phyloP scores from a whole-genome alignment of 2,329 filamentous ascomycete species.

The Trichoderma endophyticum region DNA sequence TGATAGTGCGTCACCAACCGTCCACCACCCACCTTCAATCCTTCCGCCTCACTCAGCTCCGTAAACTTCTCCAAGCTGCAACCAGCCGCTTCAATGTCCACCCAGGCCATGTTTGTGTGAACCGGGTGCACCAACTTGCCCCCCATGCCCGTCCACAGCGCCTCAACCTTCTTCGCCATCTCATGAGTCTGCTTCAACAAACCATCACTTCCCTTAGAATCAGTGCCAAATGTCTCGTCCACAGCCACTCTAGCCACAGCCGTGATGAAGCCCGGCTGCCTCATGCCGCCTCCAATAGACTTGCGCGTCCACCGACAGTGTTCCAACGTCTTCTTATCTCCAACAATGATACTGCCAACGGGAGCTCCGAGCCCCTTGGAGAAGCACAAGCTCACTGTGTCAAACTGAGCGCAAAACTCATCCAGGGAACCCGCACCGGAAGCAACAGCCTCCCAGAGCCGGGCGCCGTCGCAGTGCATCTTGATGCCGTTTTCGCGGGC shows the following conservation, averaged over 20 bases:
- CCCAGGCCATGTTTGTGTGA: slow-evolving; percentile 91
- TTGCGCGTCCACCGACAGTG: slow-evolving; percentile 55
- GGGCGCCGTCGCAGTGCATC: slow-evolving; percentile 75
- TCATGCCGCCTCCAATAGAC: slow-evolving; percentile 69
- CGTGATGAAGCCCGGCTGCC: slow-evolving; percentile 70
- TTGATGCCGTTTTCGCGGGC: slow-evolving; percentile 61
- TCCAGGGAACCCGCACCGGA: slow-evolving; percentile 64
- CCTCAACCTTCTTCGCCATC: slow-evolving; percentile 62
- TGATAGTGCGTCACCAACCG: slow-evolving; percentile 54
- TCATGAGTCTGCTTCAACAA: slow-evolving; percentile 58
- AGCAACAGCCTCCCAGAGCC: slow-evolving; percentile 77
- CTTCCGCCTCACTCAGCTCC: slow-evolving; percentile 40
- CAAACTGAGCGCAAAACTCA: slow-evolving; percentile 66
- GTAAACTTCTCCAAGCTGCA: slow-evolving; percentile 39
- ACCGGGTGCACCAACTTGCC: slow-evolving; percentile 66
- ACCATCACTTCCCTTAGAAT: slow-evolving; percentile 46
- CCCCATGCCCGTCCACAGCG: slow-evolving; percentile 67
- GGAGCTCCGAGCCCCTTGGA: slow-evolving; percentile 81
- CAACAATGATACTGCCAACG: slow-evolving; percentile 72
- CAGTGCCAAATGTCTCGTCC: slow-evolving; percentile 42
- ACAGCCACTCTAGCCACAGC: slow-evolving; percentile 70
- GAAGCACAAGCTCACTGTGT: slow-evolving; percentile 75
- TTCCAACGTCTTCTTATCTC: slow-evolving; percentile 36
- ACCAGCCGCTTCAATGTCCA: slow-evolving; percentile 65
- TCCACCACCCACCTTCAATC: slow-evolving; percentile 40